Conservation (phyloP, 2,329 filamentous ascomycete species). For the Leptographium flavum region DNA sequence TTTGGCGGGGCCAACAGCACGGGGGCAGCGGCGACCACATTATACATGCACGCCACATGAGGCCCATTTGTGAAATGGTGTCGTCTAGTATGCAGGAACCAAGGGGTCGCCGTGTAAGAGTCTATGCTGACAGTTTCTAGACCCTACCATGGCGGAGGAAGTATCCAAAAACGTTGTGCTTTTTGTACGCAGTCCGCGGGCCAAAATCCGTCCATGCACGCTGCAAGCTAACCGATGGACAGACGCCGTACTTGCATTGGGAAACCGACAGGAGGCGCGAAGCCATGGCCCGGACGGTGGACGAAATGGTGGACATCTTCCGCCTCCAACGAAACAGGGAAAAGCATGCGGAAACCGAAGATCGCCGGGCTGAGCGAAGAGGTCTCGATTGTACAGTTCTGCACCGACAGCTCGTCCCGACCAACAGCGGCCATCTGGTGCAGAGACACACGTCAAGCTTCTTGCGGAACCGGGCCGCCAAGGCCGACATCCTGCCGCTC, state of each 20-base stretch:
- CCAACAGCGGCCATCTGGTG: not conserved
- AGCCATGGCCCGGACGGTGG: constrained; percentile 16
- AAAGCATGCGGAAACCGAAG: not conserved
- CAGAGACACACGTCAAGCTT: not conserved
- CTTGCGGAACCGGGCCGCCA: not conserved
- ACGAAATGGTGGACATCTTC: constrained; percentile 4
- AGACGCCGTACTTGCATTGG: constrained; percentile 29
- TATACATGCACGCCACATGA: constrained; percentile 23
- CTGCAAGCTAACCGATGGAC: not conserved
- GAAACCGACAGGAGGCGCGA: constrained; percentile 21
- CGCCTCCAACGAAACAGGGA: not conserved
- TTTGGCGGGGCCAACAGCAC: constrained; percentile 22
- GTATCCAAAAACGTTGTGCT: constrained; percentile 15
- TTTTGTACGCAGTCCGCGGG: constrained; percentile 14
- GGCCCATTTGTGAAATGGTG: constrained; percentile 19
- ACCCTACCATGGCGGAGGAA: not conserved
- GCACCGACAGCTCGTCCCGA: too few relatives aligned
- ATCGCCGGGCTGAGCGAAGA: not conserved
- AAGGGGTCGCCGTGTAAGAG: not conserved
- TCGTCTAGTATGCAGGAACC: constrained; percentile 13
- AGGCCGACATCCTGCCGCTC: not conserved
- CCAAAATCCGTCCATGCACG: not conserved
- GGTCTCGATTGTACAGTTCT: not conserved
- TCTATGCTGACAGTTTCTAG: not conserved
- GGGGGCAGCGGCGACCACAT: constrained; percentile 12